A percentile compares a stretch with the other conserved stretches of the same genome.
Conservation (phyloP, 768 basidiomycete species). For the Chalciporus chontae region DNA sequence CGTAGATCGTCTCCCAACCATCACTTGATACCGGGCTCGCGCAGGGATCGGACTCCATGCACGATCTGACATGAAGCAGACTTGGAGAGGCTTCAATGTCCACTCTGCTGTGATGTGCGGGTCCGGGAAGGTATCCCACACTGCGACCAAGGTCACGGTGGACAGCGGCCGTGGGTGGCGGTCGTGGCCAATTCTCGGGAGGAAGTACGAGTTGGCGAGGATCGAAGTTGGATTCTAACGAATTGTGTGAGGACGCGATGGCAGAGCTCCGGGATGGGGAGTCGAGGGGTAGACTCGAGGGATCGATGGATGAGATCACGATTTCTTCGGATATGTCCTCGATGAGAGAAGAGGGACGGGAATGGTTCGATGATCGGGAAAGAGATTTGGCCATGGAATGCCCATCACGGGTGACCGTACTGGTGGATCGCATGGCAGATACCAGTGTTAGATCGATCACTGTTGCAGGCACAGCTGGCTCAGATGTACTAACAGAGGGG, state of each 20-base stretch:
- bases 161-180: slow-evolving; percentile 17
- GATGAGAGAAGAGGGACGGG: slow-evolving; percentile 3
- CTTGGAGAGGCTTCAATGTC: slow-evolving; percentile 1
- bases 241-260: slow-evolving; percentile 32
- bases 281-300: slow-evolving; percentile 11
- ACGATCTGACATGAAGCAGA: neutral
- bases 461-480: slow-evolving; percentile 16
- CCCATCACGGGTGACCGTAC: slow-evolving; percentile 7
- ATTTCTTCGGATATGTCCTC: slow-evolving; percentile 8
- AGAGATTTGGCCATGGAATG: slow-evolving; percentile 5
- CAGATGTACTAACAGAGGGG: slow-evolving; percentile 10
- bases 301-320: slow-evolving; percentile 10
- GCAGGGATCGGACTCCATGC: neutral
- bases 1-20: slow-evolving; percentile 31
- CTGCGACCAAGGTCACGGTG: slow-evolving; percentile 2
- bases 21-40: neutral
- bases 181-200: slow-evolving; percentile 19
- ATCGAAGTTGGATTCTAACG: slow-evolving; percentile 27
- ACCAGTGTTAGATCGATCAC: slow-evolving; percentile 22
- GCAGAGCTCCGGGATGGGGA: slow-evolving; percentile 21
- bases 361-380: neutral
- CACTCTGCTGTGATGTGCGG: neutral
- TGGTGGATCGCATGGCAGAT: slow-evolving; percentile 3
- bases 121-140: slow-evolving; percentile 2
- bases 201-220: slow-evolving; percentile 8